These are phyloP conservation scores for Mediolabrus comicus DNA, from an alignment of 108 stramenopile genomes.

Conservation along the genomic window DNA sequence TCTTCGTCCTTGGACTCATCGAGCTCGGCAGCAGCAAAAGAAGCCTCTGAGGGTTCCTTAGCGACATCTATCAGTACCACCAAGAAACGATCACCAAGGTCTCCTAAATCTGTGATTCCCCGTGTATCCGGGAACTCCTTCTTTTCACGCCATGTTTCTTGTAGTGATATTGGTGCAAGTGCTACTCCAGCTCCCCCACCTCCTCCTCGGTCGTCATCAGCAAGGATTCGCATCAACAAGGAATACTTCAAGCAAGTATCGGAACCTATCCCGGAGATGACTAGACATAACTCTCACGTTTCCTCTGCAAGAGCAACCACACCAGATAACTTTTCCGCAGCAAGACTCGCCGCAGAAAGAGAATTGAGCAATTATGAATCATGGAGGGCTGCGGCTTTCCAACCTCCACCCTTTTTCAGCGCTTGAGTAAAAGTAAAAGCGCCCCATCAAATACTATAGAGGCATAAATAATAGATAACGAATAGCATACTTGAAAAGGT, in stretches of 20 bases:
- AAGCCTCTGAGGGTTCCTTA: background rate
- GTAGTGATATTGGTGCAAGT: background rate
- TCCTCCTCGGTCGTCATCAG: background rate
- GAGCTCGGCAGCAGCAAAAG: background rate
- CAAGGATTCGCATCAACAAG: slow-evolving; percentile 5
- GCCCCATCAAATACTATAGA: background rate
- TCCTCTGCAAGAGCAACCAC: background rate
- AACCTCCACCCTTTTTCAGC: slow-evolving; percentile 39
- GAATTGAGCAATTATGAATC: slow-evolving; percentile 4
- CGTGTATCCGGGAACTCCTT: slow-evolving; percentile 19
- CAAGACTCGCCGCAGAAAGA: slow-evolving; percentile 20
- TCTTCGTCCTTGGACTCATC: background rate
- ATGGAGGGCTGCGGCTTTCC: slow-evolving; percentile 31
- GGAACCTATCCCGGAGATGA: slow-evolving; percentile 8
- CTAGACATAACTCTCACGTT: background rate
- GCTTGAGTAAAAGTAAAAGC: slow-evolving; percentile 22
- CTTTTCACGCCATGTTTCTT: slow-evolving; percentile 19
- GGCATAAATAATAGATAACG: background rate
- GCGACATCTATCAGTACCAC: background rate
- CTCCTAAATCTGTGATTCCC: slow-evolving; percentile 33
- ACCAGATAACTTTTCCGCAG: background rate
- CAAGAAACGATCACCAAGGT: slow-evolving; percentile 28
- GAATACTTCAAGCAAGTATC: slow-evolving; percentile 34
- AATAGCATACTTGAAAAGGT: background rate
- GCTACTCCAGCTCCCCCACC: background rate